Evolutionary conservation across 352 stramenopile species (phyloP).

Genomic region (Phytophthora hibernalis): DNA sequence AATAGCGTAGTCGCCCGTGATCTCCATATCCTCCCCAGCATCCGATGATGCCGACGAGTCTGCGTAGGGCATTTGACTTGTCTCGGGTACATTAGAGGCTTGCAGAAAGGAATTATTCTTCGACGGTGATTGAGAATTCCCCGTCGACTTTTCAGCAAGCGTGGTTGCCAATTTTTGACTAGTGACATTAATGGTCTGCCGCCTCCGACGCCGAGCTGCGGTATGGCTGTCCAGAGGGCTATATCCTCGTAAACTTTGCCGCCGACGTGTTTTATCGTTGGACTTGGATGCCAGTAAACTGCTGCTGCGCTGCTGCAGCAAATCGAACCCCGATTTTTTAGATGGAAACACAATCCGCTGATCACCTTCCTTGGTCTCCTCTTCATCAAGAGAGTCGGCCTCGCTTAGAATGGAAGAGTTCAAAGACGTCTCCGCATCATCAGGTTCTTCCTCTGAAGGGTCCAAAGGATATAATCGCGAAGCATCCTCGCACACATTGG

Average conservation of each 20-base stretch:
- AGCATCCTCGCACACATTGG: slow-evolving; percentile 73
- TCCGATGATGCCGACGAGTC: slow-evolving; percentile 84
- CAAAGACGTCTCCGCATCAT: slow-evolving; percentile 83
- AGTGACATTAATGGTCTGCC: slow-evolving; percentile 47
- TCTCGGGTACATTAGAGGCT: slow-evolving; percentile 18
- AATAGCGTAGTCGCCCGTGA: slow-evolving; percentile 79
- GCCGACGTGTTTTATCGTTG: slow-evolving; percentile 47
- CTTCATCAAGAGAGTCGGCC: slow-evolving; percentile 60
- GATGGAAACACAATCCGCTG: not conserved
- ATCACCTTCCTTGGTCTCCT: slow-evolving; percentile 43
- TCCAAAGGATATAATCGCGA: slow-evolving; percentile 74
- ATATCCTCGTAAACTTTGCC: slow-evolving; percentile 74
- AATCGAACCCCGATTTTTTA: slow-evolving; percentile 40
- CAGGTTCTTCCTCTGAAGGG: slow-evolving; percentile 55
- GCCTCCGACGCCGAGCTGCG: slow-evolving; percentile 62
- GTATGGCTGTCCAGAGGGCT: slow-evolving; percentile 82
- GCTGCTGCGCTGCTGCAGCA: slow-evolving; percentile 34
- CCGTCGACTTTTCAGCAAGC: slow-evolving; percentile 11
- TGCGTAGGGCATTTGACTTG: slow-evolving; percentile 59
- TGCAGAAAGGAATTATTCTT: slow-evolving; percentile 60
- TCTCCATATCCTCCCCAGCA: slow-evolving; percentile 87
- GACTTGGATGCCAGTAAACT: slow-evolving; percentile 40
- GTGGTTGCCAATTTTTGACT: slow-evolving; percentile 19
- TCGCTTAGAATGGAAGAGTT: slow-evolving; percentile 89
- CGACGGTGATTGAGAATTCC: slow-evolving; percentile 20